Conservation (phyloP, 768 basidiomycete genomes). For the Tylopilus felleus region DNA sequence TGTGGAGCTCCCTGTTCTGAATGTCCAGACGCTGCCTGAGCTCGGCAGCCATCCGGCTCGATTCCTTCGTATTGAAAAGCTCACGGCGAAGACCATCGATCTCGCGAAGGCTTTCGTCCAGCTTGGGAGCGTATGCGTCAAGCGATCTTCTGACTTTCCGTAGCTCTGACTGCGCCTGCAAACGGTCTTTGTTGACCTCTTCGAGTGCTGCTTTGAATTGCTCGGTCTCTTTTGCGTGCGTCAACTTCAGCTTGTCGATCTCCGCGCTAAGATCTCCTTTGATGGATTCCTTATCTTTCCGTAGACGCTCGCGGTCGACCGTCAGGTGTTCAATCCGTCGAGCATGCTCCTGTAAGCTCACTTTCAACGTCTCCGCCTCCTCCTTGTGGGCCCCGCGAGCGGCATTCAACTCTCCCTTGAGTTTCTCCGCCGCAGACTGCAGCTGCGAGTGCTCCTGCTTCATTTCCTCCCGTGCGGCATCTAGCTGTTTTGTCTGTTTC, state of each 20-base stretch:
- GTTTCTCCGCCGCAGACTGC: slow-evolving; percentile 8
- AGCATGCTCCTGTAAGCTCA: slow-evolving; percentile 17
- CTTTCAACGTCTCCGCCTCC: slow-evolving; percentile 17
- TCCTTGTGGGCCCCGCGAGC: slow-evolving; percentile 5
- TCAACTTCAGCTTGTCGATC: slow-evolving; percentile 19
- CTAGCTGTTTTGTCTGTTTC: slow-evolving; percentile 17
- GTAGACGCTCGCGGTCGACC: slow-evolving; percentile 24
- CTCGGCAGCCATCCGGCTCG: slow-evolving; percentile 6
- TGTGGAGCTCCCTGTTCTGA: slow-evolving; percentile 21
- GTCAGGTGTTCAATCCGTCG: slow-evolving; percentile 20
- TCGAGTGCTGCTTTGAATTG: slow-evolving; percentile 22
- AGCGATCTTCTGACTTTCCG: slow-evolving; percentile 18
- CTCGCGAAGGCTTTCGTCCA: slow-evolving; percentile 20
- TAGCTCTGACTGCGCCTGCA: slow-evolving; percentile 21
- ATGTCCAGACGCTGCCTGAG: slow-evolving; percentile 16
- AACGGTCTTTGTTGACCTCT: slow-evolving; percentile 22
- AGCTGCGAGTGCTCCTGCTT: slow-evolving; percentile 11
- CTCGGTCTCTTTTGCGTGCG: slow-evolving; percentile 14
- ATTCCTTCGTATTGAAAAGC: slow-evolving; percentile 13
- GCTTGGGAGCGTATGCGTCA: slow-evolving; percentile 13
- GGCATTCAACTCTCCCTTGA: slow-evolving; percentile 13
- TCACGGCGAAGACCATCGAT: slow-evolving; percentile 17
- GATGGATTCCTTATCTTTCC: slow-evolving; percentile 23
- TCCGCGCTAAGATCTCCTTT: slow-evolving; percentile 16
- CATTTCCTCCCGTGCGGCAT: slow-evolving; percentile 6